Percentiles rank a stretch among this genome's conserved stretches.
These are phyloP conservation scores for Wakefieldia striispora DNA, from an alignment of 768 basidiomycete genomes.

Conservation along the genomic window DNA sequence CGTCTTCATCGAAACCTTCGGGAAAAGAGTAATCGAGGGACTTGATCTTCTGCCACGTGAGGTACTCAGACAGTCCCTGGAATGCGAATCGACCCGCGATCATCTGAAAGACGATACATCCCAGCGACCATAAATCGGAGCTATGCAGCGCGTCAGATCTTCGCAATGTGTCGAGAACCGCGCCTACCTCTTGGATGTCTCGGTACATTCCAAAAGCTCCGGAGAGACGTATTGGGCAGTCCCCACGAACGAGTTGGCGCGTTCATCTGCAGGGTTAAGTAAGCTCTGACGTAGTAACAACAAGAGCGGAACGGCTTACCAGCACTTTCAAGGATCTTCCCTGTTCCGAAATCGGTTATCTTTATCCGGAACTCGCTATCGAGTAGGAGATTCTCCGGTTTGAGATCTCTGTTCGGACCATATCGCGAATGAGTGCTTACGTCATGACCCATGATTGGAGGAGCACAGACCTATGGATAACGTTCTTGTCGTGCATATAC, in stretches of 20 bases:
- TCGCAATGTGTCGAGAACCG: neutral
- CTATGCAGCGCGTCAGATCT: conserved; percentile 36
- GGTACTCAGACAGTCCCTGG: conserved; percentile 85
- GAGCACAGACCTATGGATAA: conserved; percentile 72
- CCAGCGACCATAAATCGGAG: conserved; percentile 94
- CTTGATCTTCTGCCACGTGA: conserved; percentile 95
- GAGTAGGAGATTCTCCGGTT: conserved; percentile 89
- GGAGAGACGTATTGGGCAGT: conserved; percentile 90
- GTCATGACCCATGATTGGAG: conserved; percentile 4
- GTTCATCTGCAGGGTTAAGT: conserved; percentile 38
- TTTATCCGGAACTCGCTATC: conserved; percentile 85
- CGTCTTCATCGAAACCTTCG: conserved; percentile 77
- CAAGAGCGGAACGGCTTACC: conserved; percentile 37
- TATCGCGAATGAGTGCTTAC: conserved; percentile 6
- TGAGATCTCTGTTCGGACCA: conserved; percentile 54
- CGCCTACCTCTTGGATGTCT: conserved; percentile 72
- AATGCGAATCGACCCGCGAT: conserved; percentile 91
- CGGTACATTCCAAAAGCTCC: conserved; percentile 71
- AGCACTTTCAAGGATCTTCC: conserved; percentile 63
- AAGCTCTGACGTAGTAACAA: neutral
- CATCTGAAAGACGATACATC: conserved; percentile 93
- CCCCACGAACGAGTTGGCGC: conserved; percentile 78
- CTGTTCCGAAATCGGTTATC: conserved; percentile 97
- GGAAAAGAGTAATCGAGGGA: conserved; percentile 85
- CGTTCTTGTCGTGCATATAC: conserved; percentile 87